Evolutionary conservation across 1,284 basidiomycete genomes (phyloP), one percentile per base, ranked within the genome.

Genomic region (Dichomitus squalens): DNA sequence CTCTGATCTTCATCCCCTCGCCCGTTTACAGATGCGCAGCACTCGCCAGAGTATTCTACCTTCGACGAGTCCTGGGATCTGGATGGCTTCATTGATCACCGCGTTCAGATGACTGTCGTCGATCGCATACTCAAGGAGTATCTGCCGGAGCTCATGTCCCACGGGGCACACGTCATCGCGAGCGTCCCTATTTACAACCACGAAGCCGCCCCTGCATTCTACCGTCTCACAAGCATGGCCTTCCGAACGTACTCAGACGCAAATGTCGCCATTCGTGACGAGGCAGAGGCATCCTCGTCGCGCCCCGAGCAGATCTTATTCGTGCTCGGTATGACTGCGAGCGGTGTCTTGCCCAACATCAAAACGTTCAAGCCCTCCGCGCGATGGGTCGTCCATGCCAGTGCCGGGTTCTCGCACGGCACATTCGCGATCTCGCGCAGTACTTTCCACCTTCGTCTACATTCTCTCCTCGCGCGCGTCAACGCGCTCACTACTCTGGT

Each of bases 401-500:
- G 53, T 41, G 55, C 46, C 39, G 56, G 50, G 12, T 55, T 61
- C 36, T 64, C 68, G 3, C 54, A 60, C 46, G 67, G 70, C 7
- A 69, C 70, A 4, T 61, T 70, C 46, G 61, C 56, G 44, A 49
- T 72, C 14, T 66, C 69, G 6, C 54, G 61, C 6, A 47, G 53
- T 12, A 47, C 59, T 1, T 71, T 72, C 67, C 63, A 67, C 18
- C 54, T 64, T 3, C 57, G 53, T 12, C 54, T 73, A 3, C 61
- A 71, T 14, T 39, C 46, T 9, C 52, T 59, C 35, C 61, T 73
- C 12, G 63, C 66, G 31, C 41, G 53, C 20, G 53, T 73, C 61
- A 73, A 73, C 55, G 57, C 62, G 7, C 39, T 57, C 39, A 72
- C 70, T 0, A 71, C 72, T 4, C 58, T 73, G 44, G 59, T 71